Evolutionary conservation across 2,329 filamentous ascomycete species (phyloP).

Genomic region (Talaromyces albobiverticillius): DNA sequence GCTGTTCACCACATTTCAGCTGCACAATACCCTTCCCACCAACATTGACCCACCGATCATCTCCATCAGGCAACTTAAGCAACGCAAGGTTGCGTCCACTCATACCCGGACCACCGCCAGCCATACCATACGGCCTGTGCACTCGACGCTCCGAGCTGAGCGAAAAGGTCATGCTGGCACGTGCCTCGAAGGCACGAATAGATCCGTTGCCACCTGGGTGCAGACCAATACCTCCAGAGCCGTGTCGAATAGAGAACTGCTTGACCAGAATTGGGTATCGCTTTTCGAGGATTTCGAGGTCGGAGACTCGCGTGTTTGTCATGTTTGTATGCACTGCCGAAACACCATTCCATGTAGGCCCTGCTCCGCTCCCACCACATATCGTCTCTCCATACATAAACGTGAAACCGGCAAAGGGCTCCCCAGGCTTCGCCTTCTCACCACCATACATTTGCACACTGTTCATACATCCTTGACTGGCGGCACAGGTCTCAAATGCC

Average conservation of each 20-base stretch:
- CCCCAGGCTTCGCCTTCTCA: conserved; percentile 5
- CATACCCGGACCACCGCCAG: conserved; percentile 7
- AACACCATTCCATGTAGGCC: conserved; percentile 8
- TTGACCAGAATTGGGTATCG: conserved; percentile 33
- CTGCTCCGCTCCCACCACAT: conserved; percentile 6
- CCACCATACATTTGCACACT: conserved; percentile 12
- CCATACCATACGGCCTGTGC: conserved; percentile 8
- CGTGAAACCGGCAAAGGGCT: conserved; percentile 6
- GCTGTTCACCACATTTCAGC: conserved; percentile 1
- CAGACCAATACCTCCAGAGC: conserved; percentile 19
- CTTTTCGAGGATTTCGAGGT: conserved; percentile 37
- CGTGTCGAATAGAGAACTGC: conserved; percentile 29
- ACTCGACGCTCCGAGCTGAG: conserved; percentile 6
- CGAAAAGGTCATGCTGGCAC: background rate
- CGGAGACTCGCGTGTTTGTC: conserved; percentile 38
- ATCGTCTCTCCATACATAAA: conserved; percentile 11
- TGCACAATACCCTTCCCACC: conserved; percentile 8
- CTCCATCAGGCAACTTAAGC: conserved; percentile 2
- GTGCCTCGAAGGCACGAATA: conserved; percentile 4
- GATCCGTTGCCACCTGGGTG: conserved; percentile 3
- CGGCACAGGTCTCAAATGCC: conserved; percentile 19
- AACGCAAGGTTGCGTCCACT: conserved; percentile 7
- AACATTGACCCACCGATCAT: conserved; percentile 7
- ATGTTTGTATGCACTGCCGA: conserved; percentile 25
- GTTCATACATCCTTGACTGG: conserved; percentile 21